phyloP scores from a whole-genome alignment of 768 basidiomycete genomes.

The Paxillus involutus region DNA sequence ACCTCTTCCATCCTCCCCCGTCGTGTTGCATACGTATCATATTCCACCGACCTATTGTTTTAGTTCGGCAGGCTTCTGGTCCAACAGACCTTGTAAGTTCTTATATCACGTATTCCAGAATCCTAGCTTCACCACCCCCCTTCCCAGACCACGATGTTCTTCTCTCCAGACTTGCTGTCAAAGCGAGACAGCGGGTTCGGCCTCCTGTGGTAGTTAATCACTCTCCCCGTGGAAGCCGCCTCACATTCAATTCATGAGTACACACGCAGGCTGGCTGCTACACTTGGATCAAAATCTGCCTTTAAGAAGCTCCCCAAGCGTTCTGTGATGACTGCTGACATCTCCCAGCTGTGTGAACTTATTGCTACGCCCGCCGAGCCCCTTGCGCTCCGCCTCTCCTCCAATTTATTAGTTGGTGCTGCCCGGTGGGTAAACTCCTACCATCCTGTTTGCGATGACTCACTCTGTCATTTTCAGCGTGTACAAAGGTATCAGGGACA shows the following conservation, averaged over 20 bases:
- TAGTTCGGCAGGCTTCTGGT: too few relatives aligned
- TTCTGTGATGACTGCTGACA: conserved; percentile 84
- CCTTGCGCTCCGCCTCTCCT: conserved; percentile 81
- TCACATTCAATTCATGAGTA: conserved; percentile 5
- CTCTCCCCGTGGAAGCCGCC: not conserved
- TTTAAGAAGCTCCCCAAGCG: conserved; percentile 82
- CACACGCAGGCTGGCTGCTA: conserved; percentile 79
- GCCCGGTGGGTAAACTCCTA: conserved; percentile 57
- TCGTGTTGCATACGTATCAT: too few relatives aligned
- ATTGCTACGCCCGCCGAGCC: conserved; percentile 86
- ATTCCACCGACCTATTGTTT: too few relatives aligned
- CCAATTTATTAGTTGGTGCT: conserved; percentile 87
- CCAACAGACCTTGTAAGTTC: not conserved
- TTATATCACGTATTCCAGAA: not conserved
- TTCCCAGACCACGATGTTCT: conserved; percentile 63
- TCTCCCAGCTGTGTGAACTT: conserved; percentile 74
- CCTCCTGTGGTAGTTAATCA: conserved; percentile 64
- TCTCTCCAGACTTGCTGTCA: conserved; percentile 76
- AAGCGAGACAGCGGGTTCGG: conserved; percentile 87
- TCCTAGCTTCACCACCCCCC: not conserved
- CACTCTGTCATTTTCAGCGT: conserved; percentile 32
- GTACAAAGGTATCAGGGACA: conserved; percentile 42
- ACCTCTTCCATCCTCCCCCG: not conserved
- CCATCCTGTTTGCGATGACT: not conserved
- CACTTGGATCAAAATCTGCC: conserved; percentile 82